Base-by-base conservation (phyloP, 257 asterid species). In the Striga asiatica region DNA sequence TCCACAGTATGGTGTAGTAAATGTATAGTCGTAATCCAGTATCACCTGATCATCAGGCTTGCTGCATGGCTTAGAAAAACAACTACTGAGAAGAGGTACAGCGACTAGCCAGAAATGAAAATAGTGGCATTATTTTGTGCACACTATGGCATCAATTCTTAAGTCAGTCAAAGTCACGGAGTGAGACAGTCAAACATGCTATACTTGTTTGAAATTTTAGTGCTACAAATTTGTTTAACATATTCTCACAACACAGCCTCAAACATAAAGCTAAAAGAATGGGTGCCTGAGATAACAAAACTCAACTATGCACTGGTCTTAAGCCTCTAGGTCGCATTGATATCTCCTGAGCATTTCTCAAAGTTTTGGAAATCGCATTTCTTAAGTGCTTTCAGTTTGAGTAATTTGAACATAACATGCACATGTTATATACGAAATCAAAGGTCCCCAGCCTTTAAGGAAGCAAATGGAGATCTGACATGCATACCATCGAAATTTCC, bases 1-100 rank as follows among this genome's bases (percentile, higher is more conserved):
- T 63, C 99, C 97, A 52, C 74, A 54, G 64, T 88, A 92, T 56
- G 95, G 99, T 53, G 97, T 92, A 35, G 97, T 88, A 84, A 92
- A 92, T 31, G 97, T 92, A 71, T 88, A 92, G 65, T 92, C 99
- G 68, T 88, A 92, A 58, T 92, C 99, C 68, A 88, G 81, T 69
- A 84, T 78, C 76, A 92, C 83, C 82, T 82, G 81, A 58, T 92
- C 83, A 23, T 81, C 65, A 23, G 97, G 95, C 66, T 84, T 76
- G 78, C 99, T 92, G 81, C 82, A 68, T 49, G 58, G 58, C 47
- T 16, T 50, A 55, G 55, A 62, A 58, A 58, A 70, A 65, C 8
- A 53, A 68, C 61, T 13, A 16, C 66, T 48, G 61, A 56, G 50
- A 58, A 55, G 39, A 62, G 45, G 59, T 29, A 60, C 24, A 39